Percentiles rank a stretch among this genome's conserved stretches.
phyloP scores from a whole-genome alignment of 73 alveolate genomes.

The Tetrahymena borealis region DNA sequence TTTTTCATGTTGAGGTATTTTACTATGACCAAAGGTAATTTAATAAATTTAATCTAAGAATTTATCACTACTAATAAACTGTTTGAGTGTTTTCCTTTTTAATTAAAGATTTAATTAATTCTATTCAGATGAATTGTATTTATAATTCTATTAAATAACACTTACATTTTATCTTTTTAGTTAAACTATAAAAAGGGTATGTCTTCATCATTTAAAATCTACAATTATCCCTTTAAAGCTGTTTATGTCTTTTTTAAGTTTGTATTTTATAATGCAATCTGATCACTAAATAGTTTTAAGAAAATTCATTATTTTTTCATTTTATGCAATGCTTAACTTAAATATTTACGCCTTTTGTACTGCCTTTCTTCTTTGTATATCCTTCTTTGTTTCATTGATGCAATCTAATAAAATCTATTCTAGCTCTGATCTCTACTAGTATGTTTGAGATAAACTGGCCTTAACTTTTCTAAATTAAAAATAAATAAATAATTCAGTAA shows the following conservation, averaged over 20 bases:
- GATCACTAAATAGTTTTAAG: no score
- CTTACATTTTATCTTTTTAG: conserved; percentile 21
- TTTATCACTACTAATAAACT: conserved; percentile 17
- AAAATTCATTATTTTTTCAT: not conserved
- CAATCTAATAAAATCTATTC: conserved; percentile 31
- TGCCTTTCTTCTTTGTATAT: conserved; percentile 5
- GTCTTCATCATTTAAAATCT: conserved; percentile 1
- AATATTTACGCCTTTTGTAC: not conserved
- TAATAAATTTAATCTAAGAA: conserved; percentile 26
- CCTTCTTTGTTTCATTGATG: conserved; percentile 21
- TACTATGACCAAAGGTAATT: conserved; percentile 6
- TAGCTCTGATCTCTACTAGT: conserved; percentile 23
- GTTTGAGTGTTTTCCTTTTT: not conserved
- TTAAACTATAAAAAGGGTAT: conserved; percentile 1
- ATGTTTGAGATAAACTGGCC: conserved; percentile 4
- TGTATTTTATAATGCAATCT: not conserved
- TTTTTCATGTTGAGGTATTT: not conserved
- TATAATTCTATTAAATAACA: no score
- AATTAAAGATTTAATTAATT: not conserved
- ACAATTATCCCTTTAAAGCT: not conserved
- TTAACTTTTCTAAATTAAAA: not conserved
- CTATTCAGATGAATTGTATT: no score
- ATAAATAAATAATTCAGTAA: not conserved
- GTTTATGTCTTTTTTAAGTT: not conserved
- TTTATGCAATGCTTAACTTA: not conserved